Conservation (phyloP, 495 filamentous ascomycete genomes). For the Pyrenula aspistea region DNA sequence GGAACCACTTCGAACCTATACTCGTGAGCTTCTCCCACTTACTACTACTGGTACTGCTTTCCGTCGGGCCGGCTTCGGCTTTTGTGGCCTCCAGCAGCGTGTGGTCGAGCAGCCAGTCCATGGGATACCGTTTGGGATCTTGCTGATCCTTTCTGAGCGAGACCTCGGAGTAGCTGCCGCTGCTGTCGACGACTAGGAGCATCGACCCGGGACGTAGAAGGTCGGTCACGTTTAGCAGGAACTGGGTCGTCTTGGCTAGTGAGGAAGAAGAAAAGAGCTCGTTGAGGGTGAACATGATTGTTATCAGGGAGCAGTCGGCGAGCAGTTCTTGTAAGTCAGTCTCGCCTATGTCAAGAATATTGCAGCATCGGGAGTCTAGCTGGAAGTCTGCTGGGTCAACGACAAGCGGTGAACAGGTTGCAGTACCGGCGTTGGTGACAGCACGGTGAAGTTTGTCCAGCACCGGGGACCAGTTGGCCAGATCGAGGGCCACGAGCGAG, state of each 20-base stretch:
- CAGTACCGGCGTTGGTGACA: conserved; percentile 38
- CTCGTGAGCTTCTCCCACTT: conserved; percentile 61
- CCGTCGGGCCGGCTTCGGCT: not conserved
- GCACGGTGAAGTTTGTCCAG: conserved; percentile 39
- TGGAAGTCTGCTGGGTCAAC: conserved; percentile 23
- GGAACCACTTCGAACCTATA: conserved; percentile 76
- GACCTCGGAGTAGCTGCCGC: conserved; percentile 80
- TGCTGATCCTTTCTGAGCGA: conserved; percentile 36
- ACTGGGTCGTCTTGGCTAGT: conserved; percentile 55
- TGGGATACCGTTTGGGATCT: conserved; percentile 62
- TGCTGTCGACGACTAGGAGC: conserved; percentile 82
- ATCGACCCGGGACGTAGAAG: conserved; percentile 43
- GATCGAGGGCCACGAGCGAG: conserved; percentile 60
- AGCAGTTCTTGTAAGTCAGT: conserved; percentile 27
- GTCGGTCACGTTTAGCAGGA: conserved; percentile 55
- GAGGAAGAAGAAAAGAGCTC: conserved; percentile 75
- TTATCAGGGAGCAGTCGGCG: conserved; percentile 42
- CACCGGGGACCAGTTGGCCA: conserved; percentile 61
- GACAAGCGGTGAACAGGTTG: conserved; percentile 9
- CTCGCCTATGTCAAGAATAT: conserved; percentile 45
- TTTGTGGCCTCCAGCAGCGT: conserved; percentile 46
- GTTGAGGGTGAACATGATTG: conserved; percentile 91
- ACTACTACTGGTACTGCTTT: conserved; percentile 9
- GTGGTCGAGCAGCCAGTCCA: conserved; percentile 86
- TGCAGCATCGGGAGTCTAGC: conserved; percentile 42